Percentiles rank a stretch among this genome's conserved stretches.
These are phyloP conservation scores for Graphium sp. DNA, from an alignment of 2,329 filamentous ascomycete species.

Conservation along the genomic window DNA sequence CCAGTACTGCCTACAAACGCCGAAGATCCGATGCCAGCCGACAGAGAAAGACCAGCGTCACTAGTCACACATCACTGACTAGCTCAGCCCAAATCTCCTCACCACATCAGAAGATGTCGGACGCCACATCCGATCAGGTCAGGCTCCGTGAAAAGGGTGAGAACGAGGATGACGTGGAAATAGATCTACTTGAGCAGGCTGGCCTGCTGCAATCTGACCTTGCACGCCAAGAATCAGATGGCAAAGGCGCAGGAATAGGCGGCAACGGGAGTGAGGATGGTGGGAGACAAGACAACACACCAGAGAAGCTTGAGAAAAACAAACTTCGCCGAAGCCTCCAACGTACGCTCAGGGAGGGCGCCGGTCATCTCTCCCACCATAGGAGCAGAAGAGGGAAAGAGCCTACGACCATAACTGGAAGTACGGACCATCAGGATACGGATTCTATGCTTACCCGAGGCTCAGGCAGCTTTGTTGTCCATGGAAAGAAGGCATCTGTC, in stretches of 20 bases:
- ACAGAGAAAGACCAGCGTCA: background rate
- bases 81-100: constrained; percentile 1
- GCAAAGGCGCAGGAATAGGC: no score
- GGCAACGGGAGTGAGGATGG: no score
- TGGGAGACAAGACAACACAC: no score
- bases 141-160: no score
- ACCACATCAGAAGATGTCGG: background rate
- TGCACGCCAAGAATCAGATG: no score
- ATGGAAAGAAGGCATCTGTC: constrained; percentile 94
- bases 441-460: constrained; percentile 61
- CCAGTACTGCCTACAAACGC: background rate
- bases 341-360: constrained; percentile 72
- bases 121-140: background rate
- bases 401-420: constrained; percentile 5
- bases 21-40: constrained; percentile 3
- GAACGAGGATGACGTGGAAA: constrained; percentile 41
- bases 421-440: constrained; percentile 22
- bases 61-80: constrained; percentile 1
- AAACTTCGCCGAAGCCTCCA: constrained; percentile 77
- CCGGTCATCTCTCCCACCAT: constrained; percentile 46
- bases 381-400: constrained; percentile 66
- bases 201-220: no score
- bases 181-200: constrained; percentile 48
- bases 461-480: constrained; percentile 82
- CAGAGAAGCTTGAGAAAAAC: constrained; percentile 39